Percentiles rank a stretch among this genome's conserved stretches.
Evolutionary conservation across 2,329 filamentous ascomycete genomes (phyloP).

Genomic region (Coleophoma cylindrospora): DNA sequence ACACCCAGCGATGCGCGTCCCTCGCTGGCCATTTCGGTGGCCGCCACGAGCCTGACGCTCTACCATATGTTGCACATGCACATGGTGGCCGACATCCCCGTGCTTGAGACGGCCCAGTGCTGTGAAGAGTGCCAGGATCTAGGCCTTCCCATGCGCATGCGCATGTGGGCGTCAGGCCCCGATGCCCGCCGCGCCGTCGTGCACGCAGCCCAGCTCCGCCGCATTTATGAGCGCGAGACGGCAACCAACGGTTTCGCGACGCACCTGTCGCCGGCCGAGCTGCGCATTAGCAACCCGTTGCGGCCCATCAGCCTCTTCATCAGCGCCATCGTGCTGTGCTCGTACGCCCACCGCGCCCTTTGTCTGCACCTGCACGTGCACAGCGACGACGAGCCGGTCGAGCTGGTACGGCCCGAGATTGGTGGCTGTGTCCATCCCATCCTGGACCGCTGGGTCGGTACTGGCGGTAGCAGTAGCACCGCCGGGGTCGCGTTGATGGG

Average conservation of each 20-base stretch:
- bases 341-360: background rate
- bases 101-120: background rate
- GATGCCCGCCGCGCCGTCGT: background rate
- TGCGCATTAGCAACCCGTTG: background rate
- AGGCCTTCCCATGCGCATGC: background rate
- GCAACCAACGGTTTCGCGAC: background rate
- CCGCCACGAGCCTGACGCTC: background rate
- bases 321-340: background rate
- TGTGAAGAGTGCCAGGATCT: background rate
- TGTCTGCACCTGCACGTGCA: too few species aligned
- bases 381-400: background rate
- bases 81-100: background rate
- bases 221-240: background rate
- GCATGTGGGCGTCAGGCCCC: background rate
- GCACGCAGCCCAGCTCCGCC: background rate
- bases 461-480: background rate
- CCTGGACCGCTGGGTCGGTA: background rate
- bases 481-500: background rate
- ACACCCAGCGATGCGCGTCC: background rate
- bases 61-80: background rate
- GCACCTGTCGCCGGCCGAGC: background rate
- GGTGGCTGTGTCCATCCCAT: background rate
- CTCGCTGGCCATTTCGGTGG: background rate
- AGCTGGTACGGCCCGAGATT: background rate
- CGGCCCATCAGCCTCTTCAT: background rate